phyloP scores from a whole-genome alignment of 225 moss, liverwort and hornwort genomes.

The Physcomitrellopsis africana region DNA sequence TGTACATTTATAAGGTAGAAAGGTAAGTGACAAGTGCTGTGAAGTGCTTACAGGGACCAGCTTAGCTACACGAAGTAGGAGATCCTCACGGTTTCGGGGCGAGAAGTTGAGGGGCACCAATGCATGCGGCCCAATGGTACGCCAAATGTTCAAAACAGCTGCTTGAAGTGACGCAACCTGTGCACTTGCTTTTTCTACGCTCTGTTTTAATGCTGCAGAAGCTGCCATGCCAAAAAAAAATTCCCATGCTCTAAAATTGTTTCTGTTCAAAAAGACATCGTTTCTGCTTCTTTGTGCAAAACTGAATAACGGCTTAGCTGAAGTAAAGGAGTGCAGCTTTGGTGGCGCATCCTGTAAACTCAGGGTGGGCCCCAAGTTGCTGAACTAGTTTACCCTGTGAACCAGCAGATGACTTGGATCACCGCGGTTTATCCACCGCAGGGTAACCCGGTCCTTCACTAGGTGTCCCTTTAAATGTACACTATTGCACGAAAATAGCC shows the following conservation, averaged over 20 bases:
- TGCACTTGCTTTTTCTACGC: slow-evolving; percentile 67
- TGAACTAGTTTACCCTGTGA: no score
- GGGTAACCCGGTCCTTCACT: no score
- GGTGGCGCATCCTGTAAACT: no score
- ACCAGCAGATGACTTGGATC: no score
- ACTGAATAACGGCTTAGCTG: neutral
- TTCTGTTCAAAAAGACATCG: neutral
- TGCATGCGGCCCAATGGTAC: slow-evolving; percentile 79
- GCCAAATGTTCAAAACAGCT: slow-evolving; percentile 78
- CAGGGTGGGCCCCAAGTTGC: no score
- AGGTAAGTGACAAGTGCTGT: slow-evolving; percentile 1
- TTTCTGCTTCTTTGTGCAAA: neutral
- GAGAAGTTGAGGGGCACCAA: slow-evolving; percentile 74
- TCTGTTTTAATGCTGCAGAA: slow-evolving; percentile 64
- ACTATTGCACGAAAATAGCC: neutral
- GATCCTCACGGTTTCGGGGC: slow-evolving; percentile 79
- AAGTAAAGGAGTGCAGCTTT: neutral
- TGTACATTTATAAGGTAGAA: neutral
- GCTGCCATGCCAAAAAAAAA: slow-evolving; percentile 45
- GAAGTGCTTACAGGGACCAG: slow-evolving; percentile 35
- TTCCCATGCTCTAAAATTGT: neutral
- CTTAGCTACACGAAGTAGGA: slow-evolving; percentile 69
- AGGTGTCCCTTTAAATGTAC: no score
- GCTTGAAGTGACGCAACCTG: slow-evolving; percentile 74
- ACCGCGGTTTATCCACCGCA: no score